These are phyloP conservation scores for Salix exigua DNA, from an alignment of 345 rosid species.

Conservation along the genomic window DNA sequence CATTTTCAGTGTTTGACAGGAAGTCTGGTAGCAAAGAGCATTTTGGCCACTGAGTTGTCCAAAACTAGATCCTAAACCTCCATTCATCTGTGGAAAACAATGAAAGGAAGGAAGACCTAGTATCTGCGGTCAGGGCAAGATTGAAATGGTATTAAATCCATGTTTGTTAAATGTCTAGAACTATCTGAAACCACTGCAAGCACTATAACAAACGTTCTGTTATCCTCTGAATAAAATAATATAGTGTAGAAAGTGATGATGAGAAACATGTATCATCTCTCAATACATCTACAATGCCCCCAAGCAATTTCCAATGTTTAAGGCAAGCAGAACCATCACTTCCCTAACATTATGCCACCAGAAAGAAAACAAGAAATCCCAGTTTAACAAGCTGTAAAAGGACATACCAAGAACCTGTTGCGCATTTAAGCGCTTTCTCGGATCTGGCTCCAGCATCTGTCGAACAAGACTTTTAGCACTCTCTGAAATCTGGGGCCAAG, in stretches of 20 bases:
- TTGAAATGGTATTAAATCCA: not conserved
- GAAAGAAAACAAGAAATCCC: not conserved
- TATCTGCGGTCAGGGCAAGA: not conserved
- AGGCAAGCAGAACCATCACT: not conserved
- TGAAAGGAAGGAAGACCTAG: no score
- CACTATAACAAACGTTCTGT: not conserved
- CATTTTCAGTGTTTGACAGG: no score
- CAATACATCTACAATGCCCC: not conserved
- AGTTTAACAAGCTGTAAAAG: conserved; percentile 3
- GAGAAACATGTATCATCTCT: not conserved
- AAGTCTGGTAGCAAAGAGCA: no score
- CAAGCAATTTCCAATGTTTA: not conserved
- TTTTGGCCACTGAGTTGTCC: no score
- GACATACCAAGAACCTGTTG: conserved; percentile 83
- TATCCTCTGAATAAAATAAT: not conserved
- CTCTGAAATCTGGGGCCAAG: conserved; percentile 94
- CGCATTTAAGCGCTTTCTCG: conserved; percentile 69
- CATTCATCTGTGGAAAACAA: no score
- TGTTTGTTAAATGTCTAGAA: not conserved
- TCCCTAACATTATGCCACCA: not conserved
- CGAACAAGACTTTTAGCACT: conserved; percentile 83
- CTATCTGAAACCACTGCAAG: not conserved
- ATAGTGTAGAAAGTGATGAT: not conserved
- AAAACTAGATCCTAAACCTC: no score
- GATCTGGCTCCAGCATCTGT: conserved; percentile 85